These are phyloP conservation scores for Salicornia ramosissima DNA, from an alignment of 148 eudicot genomes.

Conservation along the genomic window DNA sequence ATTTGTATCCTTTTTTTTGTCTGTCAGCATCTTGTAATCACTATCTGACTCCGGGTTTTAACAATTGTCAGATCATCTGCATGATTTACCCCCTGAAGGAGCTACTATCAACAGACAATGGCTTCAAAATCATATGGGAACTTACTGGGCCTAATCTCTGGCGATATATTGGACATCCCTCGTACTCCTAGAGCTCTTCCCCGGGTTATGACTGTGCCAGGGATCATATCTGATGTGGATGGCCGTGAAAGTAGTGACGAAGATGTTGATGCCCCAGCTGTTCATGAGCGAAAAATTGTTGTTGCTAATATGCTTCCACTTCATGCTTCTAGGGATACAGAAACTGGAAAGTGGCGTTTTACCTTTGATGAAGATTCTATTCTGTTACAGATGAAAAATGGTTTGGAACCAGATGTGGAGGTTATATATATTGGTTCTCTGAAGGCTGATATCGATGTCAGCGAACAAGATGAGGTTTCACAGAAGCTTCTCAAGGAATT, in stretches of 20 bases:
- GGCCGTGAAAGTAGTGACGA: conserved; percentile 43
- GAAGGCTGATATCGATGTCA: conserved; percentile 50
- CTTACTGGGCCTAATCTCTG: conserved; percentile 49
- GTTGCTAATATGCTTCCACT: conserved; percentile 68
- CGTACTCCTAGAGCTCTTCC: conserved; percentile 54
- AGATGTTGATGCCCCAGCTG: conserved; percentile 31
- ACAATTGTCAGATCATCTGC: conserved; percentile 19
- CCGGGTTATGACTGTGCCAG: conserved; percentile 62
- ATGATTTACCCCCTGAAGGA: conserved; percentile 19
- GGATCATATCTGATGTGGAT: conserved; percentile 54
- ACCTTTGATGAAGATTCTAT: conserved; percentile 60
- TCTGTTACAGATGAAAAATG: conserved; percentile 51
- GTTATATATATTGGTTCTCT: conserved; percentile 69
- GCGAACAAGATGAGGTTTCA: conserved; percentile 64
- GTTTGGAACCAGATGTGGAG: conserved; percentile 51
- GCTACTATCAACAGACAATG: conserved; percentile 35
- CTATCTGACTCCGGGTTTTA: background rate
- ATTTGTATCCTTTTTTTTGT: background rate
- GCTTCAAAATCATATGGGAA: conserved; percentile 49
- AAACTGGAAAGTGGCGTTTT: conserved; percentile 54
- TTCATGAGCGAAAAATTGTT: conserved; percentile 49
- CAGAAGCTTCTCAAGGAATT: conserved; percentile 51
- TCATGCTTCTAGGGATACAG: conserved; percentile 42
- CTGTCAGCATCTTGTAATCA: background rate
- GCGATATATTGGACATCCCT: conserved; percentile 46